Percentiles rank a stretch among this genome's conserved stretches.
Evolutionary conservation across 331 rosid species (phyloP).

Genomic region (Quercus lobata): DNA sequence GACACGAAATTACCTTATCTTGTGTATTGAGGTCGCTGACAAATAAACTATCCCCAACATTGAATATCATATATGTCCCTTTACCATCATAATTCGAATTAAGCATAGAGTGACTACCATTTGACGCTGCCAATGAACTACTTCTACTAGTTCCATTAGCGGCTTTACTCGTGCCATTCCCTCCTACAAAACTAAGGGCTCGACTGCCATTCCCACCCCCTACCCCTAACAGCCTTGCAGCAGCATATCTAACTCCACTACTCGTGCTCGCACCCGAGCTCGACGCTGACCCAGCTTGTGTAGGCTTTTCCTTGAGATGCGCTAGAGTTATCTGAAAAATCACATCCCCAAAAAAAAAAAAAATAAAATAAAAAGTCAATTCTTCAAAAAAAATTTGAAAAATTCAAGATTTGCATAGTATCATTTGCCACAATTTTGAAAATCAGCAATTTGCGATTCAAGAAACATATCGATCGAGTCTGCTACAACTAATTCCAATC

Average conservation of each 20-base stretch:
- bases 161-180: slow-evolving; percentile 81
- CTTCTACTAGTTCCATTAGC: slow-evolving; percentile 60
- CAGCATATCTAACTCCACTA: slow-evolving; percentile 86
- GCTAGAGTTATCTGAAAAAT: slow-evolving; percentile 69
- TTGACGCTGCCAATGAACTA: slow-evolving; percentile 70
- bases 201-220: slow-evolving; percentile 87
- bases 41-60: slow-evolving; percentile 91
- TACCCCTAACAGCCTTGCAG: slow-evolving; percentile 59
- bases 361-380: slow-evolving; percentile 18
- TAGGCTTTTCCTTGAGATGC: slow-evolving; percentile 79
- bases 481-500: not conserved
- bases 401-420: no score
- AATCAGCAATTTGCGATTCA: no score
- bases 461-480: no score
- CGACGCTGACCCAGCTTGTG: slow-evolving; percentile 63
- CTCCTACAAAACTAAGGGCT: slow-evolving; percentile 84
- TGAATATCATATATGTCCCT: slow-evolving; percentile 82
- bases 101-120: slow-evolving; percentile 50
- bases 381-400: not conserved
- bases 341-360: not conserved
- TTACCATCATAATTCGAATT: slow-evolving; percentile 87
- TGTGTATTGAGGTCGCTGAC: slow-evolving; percentile 90
- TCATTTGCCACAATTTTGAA: no score
- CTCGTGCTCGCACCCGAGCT: slow-evolving; percentile 64
- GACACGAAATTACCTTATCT: slow-evolving; percentile 64